These are phyloP conservation scores for Talaromyces borbonicus DNA, from an alignment of 495 filamentous ascomycete species.

Conservation along the genomic window DNA sequence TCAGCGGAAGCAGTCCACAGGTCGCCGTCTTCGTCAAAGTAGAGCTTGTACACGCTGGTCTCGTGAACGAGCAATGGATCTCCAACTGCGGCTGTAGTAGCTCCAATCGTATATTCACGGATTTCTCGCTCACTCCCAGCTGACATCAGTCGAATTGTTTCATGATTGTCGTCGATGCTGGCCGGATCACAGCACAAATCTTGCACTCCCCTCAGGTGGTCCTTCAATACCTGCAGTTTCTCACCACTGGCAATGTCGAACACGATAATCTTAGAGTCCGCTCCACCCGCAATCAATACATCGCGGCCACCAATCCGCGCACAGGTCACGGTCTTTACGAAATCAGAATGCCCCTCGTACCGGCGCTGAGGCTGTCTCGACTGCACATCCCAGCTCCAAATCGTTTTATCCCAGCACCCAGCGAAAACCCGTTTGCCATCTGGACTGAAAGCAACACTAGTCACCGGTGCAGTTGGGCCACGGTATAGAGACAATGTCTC, in stretches of 20 bases:
- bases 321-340: conserved; percentile 66
- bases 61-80: conserved; percentile 71
- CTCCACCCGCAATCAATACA: conserved; percentile 72
- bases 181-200: conserved; percentile 63
- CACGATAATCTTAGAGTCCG: conserved; percentile 76
- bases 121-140: conserved; percentile 81
- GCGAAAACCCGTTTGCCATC: conserved; percentile 58
- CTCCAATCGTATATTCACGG: conserved; percentile 42
- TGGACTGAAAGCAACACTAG: conserved; percentile 61
- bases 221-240: conserved; percentile 62
- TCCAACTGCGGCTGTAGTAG: conserved; percentile 33
- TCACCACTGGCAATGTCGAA: conserved; percentile 63
- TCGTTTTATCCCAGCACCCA: conserved; percentile 84
- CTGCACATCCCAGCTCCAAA: conserved; percentile 70
- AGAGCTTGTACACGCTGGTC: conserved; percentile 77
- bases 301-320: conserved; percentile 46
- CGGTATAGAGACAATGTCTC: conserved; percentile 47
- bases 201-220: conserved; percentile 69
- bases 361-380: conserved; percentile 40
- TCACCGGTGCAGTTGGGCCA: conserved; percentile 71
- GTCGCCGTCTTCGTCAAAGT: conserved; percentile 63
- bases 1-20: conserved; percentile 89
- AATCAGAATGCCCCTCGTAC: conserved; percentile 78
- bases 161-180: conserved; percentile 20
- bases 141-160: conserved; percentile 54